Evolutionary conservation across 192 early-diverging fungal species (phyloP).

Genomic region (Backusella australiensis): DNA sequence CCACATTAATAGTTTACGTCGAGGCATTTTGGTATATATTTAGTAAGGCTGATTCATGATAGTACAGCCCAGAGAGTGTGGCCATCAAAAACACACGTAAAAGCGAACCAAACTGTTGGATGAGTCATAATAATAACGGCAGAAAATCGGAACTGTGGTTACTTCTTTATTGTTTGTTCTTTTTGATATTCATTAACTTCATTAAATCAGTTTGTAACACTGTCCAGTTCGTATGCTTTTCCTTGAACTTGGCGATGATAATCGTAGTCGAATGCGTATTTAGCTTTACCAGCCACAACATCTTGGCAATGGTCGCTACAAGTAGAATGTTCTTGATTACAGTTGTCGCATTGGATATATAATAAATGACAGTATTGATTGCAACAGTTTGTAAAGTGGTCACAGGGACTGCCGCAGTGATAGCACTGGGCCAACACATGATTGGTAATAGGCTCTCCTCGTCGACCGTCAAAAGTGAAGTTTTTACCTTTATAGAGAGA

Average conservation of each 20-base stretch:
- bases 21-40: neutral
- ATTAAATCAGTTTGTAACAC: neutral
- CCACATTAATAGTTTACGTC: neutral
- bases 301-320: slow-evolving; percentile 45
- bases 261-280: slow-evolving; percentile 23
- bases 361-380: slow-evolving; percentile 67
- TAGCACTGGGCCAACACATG: slow-evolving; percentile 65
- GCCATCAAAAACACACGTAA: neutral
- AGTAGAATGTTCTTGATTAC: slow-evolving; percentile 40
- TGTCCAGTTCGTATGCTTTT: neutral
- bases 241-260: slow-evolving; percentile 30
- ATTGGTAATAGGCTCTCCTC: slow-evolving; percentile 64
- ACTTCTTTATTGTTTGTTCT: neutral
- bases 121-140: neutral
- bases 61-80: neutral
- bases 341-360: slow-evolving; percentile 66
- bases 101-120: too few species aligned
- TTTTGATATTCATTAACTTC: neutral
- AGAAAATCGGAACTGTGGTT: neutral
- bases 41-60: neutral
- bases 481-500: slow-evolving; percentile 74
- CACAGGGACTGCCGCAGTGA: slow-evolving; percentile 66
- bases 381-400: slow-evolving; percentile 63
- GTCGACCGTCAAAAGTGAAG: slow-evolving; percentile 77
- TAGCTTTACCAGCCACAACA: slow-evolving; percentile 20